Percentiles rank a stretch among this genome's conserved stretches.
Conservation (phyloP, 1,284 basidiomycete genomes). For the Malassezia pachydermatis region DNA sequence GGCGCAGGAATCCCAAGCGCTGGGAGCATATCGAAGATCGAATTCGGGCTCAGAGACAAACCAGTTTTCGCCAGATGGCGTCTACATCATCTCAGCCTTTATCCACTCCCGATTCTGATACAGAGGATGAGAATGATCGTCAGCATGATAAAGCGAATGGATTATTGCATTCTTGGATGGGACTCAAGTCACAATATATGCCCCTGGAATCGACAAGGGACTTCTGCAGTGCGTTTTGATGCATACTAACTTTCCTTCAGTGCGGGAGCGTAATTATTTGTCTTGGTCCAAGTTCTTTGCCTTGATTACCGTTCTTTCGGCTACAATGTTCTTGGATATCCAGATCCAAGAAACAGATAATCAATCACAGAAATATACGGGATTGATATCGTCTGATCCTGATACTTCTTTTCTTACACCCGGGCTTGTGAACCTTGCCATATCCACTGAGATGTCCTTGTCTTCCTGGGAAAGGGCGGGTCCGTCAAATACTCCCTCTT, state of each 20-base stretch:
- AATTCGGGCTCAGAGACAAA: too few relatives aligned
- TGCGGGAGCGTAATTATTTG: constrained; percentile 13
- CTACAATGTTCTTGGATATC: constrained; percentile 11
- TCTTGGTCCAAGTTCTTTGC: constrained; percentile 11
- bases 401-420: not conserved
- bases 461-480: too few relatives aligned
- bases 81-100: too few relatives aligned
- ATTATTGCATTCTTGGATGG: too few relatives aligned
- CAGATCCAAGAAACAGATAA: not conserved
- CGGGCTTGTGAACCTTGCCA: not conserved
- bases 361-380: not conserved
- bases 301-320: constrained; percentile 5
- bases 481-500: too few relatives aligned
- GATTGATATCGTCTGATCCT: not conserved
- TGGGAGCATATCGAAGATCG: too few relatives aligned
- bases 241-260: not conserved
- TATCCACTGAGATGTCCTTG: too few relatives aligned
- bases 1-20: too few relatives aligned
- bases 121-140: too few relatives aligned
- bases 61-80: too few relatives aligned
- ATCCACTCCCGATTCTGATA: too few relatives aligned
- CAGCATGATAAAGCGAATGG: too few relatives aligned
- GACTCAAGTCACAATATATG: not conserved
- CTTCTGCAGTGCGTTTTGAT: constrained; percentile 10
- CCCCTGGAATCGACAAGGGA: constrained; percentile 10